Percentiles rank a stretch among this genome's conserved stretches.
phyloP scores from a whole-genome alignment of 768 basidiomycete species.

The Atractiella rhizophila region DNA sequence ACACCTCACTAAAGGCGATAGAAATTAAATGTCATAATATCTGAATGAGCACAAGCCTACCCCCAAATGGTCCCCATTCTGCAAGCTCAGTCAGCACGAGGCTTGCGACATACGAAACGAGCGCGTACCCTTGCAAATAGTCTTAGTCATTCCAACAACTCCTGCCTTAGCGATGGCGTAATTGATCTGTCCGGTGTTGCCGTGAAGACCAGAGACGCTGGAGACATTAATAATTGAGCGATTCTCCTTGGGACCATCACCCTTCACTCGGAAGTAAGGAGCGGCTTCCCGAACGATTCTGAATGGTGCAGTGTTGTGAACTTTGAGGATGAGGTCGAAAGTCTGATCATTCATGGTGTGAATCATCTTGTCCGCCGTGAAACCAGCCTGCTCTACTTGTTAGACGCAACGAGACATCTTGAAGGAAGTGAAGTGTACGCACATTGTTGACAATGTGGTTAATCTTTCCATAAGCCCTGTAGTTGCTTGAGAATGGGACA shows the following conservation, averaged over 20 bases:
- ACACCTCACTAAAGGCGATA: background rate
- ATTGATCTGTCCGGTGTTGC: slow-evolving; percentile 64
- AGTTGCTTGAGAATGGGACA: background rate
- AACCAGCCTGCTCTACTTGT: slow-evolving; percentile 20
- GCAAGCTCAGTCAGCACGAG: background rate
- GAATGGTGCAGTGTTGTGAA: slow-evolving; percentile 69
- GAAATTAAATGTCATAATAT: slow-evolving; percentile 39
- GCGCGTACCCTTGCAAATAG: slow-evolving; percentile 37
- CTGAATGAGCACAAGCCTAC: slow-evolving; percentile 50
- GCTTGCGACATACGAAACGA: background rate
- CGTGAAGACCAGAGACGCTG: slow-evolving; percentile 51
- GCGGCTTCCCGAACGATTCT: slow-evolving; percentile 58
- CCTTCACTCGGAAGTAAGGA: slow-evolving; percentile 60
- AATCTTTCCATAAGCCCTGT: slow-evolving; percentile 52
- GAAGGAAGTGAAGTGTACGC: slow-evolving; percentile 11
- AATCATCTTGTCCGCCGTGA: slow-evolving; percentile 66
- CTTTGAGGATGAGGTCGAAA: slow-evolving; percentile 55
- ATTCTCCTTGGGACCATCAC: slow-evolving; percentile 30
- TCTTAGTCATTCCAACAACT: slow-evolving; percentile 56
- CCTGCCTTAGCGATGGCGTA: slow-evolving; percentile 26
- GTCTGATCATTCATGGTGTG: slow-evolving; percentile 63
- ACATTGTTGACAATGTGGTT: slow-evolving; percentile 71
- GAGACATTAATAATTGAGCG: slow-evolving; percentile 60
- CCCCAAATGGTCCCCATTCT: slow-evolving; percentile 16
- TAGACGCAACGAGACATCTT: background rate